These are phyloP conservation scores for Delitschia confertaspora DNA, from an alignment of 495 filamentous ascomycete genomes.

Conservation along the genomic window DNA sequence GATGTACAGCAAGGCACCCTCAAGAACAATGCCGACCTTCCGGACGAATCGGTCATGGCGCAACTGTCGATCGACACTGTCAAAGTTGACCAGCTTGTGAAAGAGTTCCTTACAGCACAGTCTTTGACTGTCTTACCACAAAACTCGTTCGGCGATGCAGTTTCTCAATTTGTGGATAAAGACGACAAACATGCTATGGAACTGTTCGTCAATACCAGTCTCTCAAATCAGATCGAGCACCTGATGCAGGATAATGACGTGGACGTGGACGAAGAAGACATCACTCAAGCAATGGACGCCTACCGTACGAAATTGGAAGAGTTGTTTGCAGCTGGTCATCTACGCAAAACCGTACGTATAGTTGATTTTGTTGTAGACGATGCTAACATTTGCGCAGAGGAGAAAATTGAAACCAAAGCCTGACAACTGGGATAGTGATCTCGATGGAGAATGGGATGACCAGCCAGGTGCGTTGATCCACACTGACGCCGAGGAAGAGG, in stretches of 20 bases:
- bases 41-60: constrained; percentile 51
- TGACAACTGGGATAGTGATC: constrained; percentile 74
- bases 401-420: constrained; percentile 68
- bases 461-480: constrained; percentile 60
- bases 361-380: not conserved
- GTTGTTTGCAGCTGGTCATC: constrained; percentile 57
- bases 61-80: constrained; percentile 61
- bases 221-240: constrained; percentile 66
- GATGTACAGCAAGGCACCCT: constrained; percentile 8
- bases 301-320: constrained; percentile 29
- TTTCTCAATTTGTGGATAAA: constrained; percentile 88
- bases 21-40: constrained; percentile 41
- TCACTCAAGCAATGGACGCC: constrained; percentile 22
- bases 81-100: constrained; percentile 78
- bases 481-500: constrained; percentile 47
- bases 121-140: constrained; percentile 84
- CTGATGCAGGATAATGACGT: constrained; percentile 57
- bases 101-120: constrained; percentile 74
- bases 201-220: constrained; percentile 72
- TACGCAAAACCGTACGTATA: constrained; percentile 45
- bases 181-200: constrained; percentile 92
- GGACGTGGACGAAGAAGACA: constrained; percentile 49
- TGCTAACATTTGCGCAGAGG: constrained; percentile 28
- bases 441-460: constrained; percentile 78
- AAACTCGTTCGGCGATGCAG: constrained; percentile 85